Evolutionary conservation across 2,329 filamentous ascomycete species (phyloP).

Genomic region (Ophiostoma sp.): DNA sequence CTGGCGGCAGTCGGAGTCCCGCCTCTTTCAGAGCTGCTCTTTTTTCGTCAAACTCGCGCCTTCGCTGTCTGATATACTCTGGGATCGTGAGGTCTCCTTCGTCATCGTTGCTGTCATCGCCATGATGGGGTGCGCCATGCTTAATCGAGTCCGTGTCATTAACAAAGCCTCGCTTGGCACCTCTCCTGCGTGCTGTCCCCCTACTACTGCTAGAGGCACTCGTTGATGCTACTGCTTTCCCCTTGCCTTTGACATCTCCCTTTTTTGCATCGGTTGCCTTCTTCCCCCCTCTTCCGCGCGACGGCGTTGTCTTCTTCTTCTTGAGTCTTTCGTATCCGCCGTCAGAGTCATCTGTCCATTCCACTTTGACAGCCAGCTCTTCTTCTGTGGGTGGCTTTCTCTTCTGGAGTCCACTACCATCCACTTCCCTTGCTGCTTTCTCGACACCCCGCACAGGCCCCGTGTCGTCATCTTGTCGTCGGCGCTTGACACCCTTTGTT

Average conservation of each 20-base stretch:
- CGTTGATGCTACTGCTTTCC: constrained; percentile 15
- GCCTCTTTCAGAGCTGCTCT: constrained; percentile 55
- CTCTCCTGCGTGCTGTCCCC: constrained; percentile 28
- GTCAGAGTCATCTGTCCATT: constrained; percentile 55
- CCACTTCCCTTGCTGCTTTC: no score
- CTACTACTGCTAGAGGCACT: not conserved
- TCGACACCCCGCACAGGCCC: constrained; percentile 15
- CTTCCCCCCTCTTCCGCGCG: constrained; percentile 12
- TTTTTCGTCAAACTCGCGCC: constrained; percentile 61
- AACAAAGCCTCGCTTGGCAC: not conserved
- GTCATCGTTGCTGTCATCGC: constrained; percentile 27
- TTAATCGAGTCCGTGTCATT: constrained; percentile 13
- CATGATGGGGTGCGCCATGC: constrained; percentile 13
- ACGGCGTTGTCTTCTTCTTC: constrained; percentile 47
- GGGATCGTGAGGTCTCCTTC: constrained; percentile 51
- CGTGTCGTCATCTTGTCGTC: constrained; percentile 31
- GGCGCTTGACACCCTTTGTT: constrained; percentile 18
- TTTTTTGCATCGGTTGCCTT: constrained; percentile 36
- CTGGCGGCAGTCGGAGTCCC: constrained; percentile 70
- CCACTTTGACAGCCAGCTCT: constrained; percentile 39
- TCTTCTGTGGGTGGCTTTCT: not conserved
- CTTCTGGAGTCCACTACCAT: not conserved
- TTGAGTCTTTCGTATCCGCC: constrained; percentile 48
- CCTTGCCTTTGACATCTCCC: constrained; percentile 43
- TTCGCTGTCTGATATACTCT: constrained; percentile 65